These are phyloP conservation scores for Globisporangium sylvaticum DNA, from an alignment of 352 stramenopile species.

Conservation along the genomic window DNA sequence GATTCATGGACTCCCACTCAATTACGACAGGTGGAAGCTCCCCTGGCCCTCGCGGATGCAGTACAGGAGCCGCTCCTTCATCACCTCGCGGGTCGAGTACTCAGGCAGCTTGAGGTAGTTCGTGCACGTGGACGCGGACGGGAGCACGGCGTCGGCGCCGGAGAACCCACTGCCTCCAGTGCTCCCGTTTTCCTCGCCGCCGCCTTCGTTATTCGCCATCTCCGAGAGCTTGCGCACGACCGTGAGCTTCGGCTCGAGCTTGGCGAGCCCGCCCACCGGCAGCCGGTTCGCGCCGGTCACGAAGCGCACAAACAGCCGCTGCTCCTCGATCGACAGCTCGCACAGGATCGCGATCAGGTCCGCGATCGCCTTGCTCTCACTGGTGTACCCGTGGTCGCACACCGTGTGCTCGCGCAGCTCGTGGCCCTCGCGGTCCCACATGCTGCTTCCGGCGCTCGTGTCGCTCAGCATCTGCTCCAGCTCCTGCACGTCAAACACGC, in stretches of 20 bases:
- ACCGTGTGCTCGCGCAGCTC: slow-evolving; percentile 77
- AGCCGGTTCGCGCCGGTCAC: slow-evolving; percentile 86
- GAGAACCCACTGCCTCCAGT: slow-evolving; percentile 4
- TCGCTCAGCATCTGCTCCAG: slow-evolving; percentile 67
- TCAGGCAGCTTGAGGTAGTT: slow-evolving; percentile 91
- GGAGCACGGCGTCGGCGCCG: slow-evolving; percentile 49
- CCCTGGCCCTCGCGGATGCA: slow-evolving; percentile 84
- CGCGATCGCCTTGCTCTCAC: slow-evolving; percentile 55
- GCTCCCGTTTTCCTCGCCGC: slow-evolving; percentile 8
- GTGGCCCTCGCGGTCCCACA: slow-evolving; percentile 70
- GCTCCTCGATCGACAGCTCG: slow-evolving; percentile 59
- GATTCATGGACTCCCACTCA: neutral
- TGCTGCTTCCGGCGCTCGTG: slow-evolving; percentile 28
- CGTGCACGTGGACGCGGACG: slow-evolving; percentile 86
- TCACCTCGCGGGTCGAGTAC: slow-evolving; percentile 75
- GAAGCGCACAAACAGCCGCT: slow-evolving; percentile 86
- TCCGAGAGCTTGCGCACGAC: slow-evolving; percentile 80
- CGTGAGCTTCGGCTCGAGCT: slow-evolving; percentile 83
- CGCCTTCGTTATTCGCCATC: slow-evolving; percentile 7
- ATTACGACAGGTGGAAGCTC: slow-evolving; percentile 79
- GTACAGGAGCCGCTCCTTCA: slow-evolving; percentile 71
- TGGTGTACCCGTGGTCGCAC: slow-evolving; percentile 83
- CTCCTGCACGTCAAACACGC: slow-evolving; percentile 59
- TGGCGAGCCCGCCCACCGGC: slow-evolving; percentile 75
- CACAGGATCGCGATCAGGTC: slow-evolving; percentile 77